phyloP scores from a whole-genome alignment of 306 rosid genomes.

The Fagus crenata region DNA sequence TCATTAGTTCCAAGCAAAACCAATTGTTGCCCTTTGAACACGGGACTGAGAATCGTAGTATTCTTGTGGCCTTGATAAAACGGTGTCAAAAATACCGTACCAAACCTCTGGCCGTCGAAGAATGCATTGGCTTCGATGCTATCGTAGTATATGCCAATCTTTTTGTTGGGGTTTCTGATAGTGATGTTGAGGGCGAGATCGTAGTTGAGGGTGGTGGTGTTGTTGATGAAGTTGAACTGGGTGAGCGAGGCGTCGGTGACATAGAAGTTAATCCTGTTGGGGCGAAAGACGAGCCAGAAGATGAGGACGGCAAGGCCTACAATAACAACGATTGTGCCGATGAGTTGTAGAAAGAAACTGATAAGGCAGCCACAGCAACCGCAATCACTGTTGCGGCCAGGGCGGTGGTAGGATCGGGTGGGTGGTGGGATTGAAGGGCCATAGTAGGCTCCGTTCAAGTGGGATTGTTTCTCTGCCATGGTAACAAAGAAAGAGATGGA shows the following conservation, averaged over 20 bases:
- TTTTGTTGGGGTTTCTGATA: constrained; percentile 54
- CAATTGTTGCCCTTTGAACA: constrained; percentile 35
- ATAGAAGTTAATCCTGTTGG: constrained; percentile 26
- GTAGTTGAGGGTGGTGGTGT: constrained; percentile 34
- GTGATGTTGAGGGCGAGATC: constrained; percentile 50
- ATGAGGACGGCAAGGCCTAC: constrained; percentile 24
- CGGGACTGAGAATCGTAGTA: constrained; percentile 27
- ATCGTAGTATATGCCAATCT: constrained; percentile 57
- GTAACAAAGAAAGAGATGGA: neutral
- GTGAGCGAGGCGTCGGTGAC: constrained; percentile 34
- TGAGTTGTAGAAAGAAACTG: constrained; percentile 8
- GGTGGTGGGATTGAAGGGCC: constrained; percentile 6
- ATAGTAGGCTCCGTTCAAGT: neutral
- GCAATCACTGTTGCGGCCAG: neutral
- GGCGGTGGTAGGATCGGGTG: neutral
- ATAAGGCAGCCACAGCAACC: constrained; percentile 16
- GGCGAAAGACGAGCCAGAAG: constrained; percentile 33
- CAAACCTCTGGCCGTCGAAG: constrained; percentile 42
- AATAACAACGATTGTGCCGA: constrained; percentile 22
- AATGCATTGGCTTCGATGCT: constrained; percentile 38
- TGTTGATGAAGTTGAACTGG: constrained; percentile 26
- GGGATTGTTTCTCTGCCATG: constrained; percentile 3
- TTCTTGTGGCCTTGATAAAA: constrained; percentile 49
- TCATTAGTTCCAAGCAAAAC: neutral
- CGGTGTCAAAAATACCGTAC: constrained; percentile 11